phyloP scores from a whole-genome alignment of 441 rosid species.

The Melastoma candidum region DNA sequence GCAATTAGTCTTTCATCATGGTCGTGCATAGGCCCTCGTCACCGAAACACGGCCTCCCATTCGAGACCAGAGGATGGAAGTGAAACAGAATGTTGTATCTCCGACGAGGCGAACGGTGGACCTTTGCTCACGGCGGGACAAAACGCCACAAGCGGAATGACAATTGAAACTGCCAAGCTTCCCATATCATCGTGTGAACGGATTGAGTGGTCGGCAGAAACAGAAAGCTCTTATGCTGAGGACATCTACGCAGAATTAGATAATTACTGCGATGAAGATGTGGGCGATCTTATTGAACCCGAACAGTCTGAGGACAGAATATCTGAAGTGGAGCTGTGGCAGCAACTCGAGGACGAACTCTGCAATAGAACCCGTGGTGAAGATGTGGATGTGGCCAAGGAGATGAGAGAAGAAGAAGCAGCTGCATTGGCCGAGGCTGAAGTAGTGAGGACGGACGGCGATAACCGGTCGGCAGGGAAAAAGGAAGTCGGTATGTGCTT shows the following conservation, averaged over 20 bases:
- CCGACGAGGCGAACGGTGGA: conserved; percentile 25
- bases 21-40: conserved; percentile 88
- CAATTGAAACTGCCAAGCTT: conserved; percentile 23
- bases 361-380: conserved; percentile 31
- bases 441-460: conserved; percentile 21
- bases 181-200: conserved; percentile 28
- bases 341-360: conserved; percentile 82
- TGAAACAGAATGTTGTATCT: conserved; percentile 26
- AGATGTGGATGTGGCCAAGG: conserved; percentile 40
- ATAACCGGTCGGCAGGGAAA: conserved; percentile 28
- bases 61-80: conserved; percentile 29
- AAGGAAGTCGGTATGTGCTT: conserved; percentile 66
- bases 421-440: conserved; percentile 74
- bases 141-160: conserved; percentile 10
- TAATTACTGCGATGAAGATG: conserved; percentile 17
- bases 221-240: conserved; percentile 27
- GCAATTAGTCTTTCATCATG: conserved; percentile 53
- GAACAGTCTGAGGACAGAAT: conserved; percentile 38
- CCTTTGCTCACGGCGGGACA: conserved; percentile 30
- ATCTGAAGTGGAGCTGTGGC: conserved; percentile 81
- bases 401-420: conserved; percentile 77
- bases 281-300: conserved; percentile 19
- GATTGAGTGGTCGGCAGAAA: conserved; percentile 56
- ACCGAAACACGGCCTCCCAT: conserved; percentile 32
- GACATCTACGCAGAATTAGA: conserved; percentile 19